Evolutionary conservation across 257 asterid genomes (phyloP).

Genomic region (Prunella vulgaris): DNA sequence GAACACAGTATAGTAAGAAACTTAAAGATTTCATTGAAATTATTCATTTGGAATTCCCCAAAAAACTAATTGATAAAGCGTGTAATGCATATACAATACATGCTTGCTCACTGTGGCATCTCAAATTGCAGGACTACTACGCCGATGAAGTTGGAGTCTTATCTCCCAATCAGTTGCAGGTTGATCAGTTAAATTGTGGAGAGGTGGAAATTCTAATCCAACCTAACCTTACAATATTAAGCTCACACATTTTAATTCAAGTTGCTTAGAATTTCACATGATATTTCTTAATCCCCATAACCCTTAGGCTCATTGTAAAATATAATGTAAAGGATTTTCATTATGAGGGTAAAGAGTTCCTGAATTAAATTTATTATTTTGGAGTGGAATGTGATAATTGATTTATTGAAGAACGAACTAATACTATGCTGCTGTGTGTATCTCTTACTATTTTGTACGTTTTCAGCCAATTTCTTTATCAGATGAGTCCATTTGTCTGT

Average conservation of each 20-base stretch:
- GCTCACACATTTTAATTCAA: neutral
- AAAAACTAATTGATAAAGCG: constrained; percentile 3
- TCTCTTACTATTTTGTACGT: neutral
- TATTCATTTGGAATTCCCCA: neutral
- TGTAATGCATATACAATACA: neutral
- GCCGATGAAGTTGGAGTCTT: constrained; percentile 97
- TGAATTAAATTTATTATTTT: neutral
- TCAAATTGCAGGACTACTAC: constrained; percentile 70
- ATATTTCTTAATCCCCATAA: neutral
- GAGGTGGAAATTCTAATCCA: constrained; percentile 61
- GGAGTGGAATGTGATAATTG: neutral
- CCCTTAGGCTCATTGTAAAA: neutral
- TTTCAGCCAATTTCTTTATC: neutral
- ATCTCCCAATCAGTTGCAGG: constrained; percentile 94
- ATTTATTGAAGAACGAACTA: neutral
- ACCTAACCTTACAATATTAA: constrained; percentile 13
- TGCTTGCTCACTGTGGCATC: constrained; percentile 26
- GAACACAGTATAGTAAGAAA: neutral
- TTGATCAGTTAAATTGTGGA: constrained; percentile 73
- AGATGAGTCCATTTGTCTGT: neutral
- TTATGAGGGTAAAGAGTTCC: neutral
- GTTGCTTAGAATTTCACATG: neutral
- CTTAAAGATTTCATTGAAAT: neutral
- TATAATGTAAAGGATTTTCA: neutral
- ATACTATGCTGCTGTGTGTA: neutral